These are phyloP conservation scores for Fomitiporia mediterranea DNA, from an alignment of 1,284 basidiomycete species.

Conservation along the genomic window DNA sequence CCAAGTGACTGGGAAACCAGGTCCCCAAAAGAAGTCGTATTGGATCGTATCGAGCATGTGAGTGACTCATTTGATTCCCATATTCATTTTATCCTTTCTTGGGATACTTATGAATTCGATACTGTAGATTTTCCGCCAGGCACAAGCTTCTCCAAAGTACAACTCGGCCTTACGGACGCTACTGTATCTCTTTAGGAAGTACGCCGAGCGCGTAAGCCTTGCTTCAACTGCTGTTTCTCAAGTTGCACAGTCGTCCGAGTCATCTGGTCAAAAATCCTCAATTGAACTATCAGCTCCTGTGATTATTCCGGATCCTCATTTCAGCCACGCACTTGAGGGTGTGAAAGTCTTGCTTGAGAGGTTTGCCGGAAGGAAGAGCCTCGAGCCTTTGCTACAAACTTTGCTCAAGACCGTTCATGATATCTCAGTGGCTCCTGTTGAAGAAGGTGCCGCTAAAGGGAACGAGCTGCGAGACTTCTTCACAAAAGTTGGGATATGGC, in stretches of 20 bases:
- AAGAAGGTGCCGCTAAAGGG: constrained; percentile 19
- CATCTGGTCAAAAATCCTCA: constrained; percentile 20
- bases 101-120: not conserved
- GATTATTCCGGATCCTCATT: constrained; percentile 29
- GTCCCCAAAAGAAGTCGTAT: constrained; percentile 17
- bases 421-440: constrained; percentile 21
- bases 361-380: constrained; percentile 34
- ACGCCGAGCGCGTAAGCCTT: constrained; percentile 30
- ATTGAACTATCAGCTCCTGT: constrained; percentile 24
- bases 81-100: too few species aligned
- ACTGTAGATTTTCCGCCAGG: constrained; percentile 36
- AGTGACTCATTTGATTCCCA: constrained; percentile 18
- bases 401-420: constrained; percentile 27
- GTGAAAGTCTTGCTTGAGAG: constrained; percentile 39
- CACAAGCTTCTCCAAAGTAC: constrained; percentile 36
- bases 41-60: constrained; percentile 22
- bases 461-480: constrained; percentile 30
- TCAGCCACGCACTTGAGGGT: constrained; percentile 31
- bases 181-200: constrained; percentile 38
- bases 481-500: constrained; percentile 31
- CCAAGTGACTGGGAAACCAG: constrained; percentile 15
- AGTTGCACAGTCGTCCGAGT: not conserved
- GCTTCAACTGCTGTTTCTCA: constrained; percentile 26
- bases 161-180: constrained; percentile 37
- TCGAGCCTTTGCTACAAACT: constrained; percentile 33